Base-by-base conservation (phyloP, 768 basidiomycete species). In the Rhizopogon vesiculosus region DNA sequence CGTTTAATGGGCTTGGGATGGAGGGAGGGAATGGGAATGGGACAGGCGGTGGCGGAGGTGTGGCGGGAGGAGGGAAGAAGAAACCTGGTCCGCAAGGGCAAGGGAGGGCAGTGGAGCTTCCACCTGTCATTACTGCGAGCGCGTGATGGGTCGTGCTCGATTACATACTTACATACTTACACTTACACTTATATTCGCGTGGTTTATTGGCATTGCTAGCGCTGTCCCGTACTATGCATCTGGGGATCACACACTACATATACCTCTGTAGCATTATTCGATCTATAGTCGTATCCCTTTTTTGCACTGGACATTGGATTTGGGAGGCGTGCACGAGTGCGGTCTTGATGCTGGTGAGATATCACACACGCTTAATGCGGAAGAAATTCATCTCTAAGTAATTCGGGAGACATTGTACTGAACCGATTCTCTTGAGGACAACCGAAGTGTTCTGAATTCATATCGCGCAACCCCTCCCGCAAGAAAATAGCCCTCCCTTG, bases 121-220 rank as follows among this genome's bases (percentile, higher is more conserved):
- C 71, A 19, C 71, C 69, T 50, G 70, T 74, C 41, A 71, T 72
- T 28, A 63, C 67, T 35, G 71, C 71, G 28, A 72, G 68, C 45
- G 69, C 72, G 29, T 72, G 66, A 56, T 61, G 28, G 13, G 22
- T 39, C 9, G 15, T 56, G 42, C 29, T 18, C 35, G 3, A 28
- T 55, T n/a, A 41, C 38, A 54, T 45, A 35, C 51, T 18, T 39
- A 25, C 29, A 29, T 50, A 16, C 42, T 38, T 41, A 54, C 56
- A 55, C 52, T 40, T 33, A 33, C 31, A 33, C 35, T 53, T 52
- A 56, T 54, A 31, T 48, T 45, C 31, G 48, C 58, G 8, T 56
- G 19, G 54, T 12, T 49, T 33, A 16, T 41, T 51, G 18, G 18
- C 41, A 31, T 41, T 19, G 46, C 28, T 45, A 46, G 15, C 5